Conservation (phyloP, 352 stramenopile species). For the Phytophthora sp. region DNA sequence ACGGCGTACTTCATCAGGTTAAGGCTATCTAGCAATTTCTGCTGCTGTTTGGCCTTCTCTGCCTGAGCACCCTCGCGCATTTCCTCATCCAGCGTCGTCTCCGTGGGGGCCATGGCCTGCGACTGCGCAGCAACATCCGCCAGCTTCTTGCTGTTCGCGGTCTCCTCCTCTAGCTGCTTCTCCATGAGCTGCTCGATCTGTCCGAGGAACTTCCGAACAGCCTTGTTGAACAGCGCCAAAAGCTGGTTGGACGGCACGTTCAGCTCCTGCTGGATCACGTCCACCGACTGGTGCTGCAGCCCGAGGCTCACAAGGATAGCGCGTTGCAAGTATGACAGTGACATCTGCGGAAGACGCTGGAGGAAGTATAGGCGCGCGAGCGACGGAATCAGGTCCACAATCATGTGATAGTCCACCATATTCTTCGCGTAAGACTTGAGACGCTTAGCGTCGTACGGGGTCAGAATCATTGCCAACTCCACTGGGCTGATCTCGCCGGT, state of each 20-base stretch:
- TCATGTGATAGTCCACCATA: slow-evolving; percentile 99
- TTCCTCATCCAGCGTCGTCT: slow-evolving; percentile 84
- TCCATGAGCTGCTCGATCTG: slow-evolving; percentile 82
- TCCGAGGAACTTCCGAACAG: slow-evolving; percentile 89
- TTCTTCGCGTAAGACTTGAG: slow-evolving; percentile 98
- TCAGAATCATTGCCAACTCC: slow-evolving; percentile 94
- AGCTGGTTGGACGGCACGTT: slow-evolving; percentile 96
- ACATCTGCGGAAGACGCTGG: slow-evolving; percentile 91
- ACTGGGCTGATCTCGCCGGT: slow-evolving; percentile 78
- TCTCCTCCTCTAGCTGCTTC: slow-evolving; percentile 88
- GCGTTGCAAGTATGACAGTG: slow-evolving; percentile 95
- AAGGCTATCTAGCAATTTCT: slow-evolving; percentile 85
- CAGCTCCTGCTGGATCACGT: slow-evolving; percentile 94
- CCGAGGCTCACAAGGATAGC: slow-evolving; percentile 96
- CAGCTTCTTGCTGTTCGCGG: slow-evolving; percentile 61
- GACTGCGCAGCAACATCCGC: slow-evolving; percentile 52
- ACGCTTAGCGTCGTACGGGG: slow-evolving; percentile 97
- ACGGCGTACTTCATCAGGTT: slow-evolving; percentile 97
- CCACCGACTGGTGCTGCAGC: slow-evolving; percentile 93
- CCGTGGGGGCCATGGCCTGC: slow-evolving; percentile 84
- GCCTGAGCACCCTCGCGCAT: slow-evolving; percentile 76
- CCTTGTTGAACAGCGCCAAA: slow-evolving; percentile 99
- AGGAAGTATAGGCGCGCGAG: slow-evolving; percentile 97
- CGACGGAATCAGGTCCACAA: slow-evolving; percentile 97
- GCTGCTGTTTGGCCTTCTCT: slow-evolving; percentile 82